phyloP scores from a whole-genome alignment of 2,329 filamentous ascomycete species.

The Botrytis pseudocinerea region DNA sequence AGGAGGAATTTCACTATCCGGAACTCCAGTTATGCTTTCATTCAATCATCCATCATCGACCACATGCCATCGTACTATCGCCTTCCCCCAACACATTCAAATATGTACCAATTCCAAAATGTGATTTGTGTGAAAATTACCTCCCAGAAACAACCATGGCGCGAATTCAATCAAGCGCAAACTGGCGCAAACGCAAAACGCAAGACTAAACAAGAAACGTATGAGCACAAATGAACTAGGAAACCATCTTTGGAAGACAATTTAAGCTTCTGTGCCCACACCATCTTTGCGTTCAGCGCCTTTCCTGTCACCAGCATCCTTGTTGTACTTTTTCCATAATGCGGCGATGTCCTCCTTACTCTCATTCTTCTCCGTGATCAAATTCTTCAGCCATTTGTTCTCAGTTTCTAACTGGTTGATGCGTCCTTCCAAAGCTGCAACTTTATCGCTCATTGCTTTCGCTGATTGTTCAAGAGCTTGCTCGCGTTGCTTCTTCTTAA shows the following conservation, averaged over 20 bases:
- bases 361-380: conserved; percentile 78
- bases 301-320: conserved; percentile 40
- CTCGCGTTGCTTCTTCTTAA: conserved; percentile 96
- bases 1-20: neutral
- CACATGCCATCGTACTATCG: neutral
- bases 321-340: conserved; percentile 45
- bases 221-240: neutral
- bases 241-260: conserved; percentile 11
- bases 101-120: neutral
- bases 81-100: neutral
- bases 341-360: conserved; percentile 45
- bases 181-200: conserved; percentile 26
- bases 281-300: conserved; percentile 39
- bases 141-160: neutral
- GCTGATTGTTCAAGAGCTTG: conserved; percentile 79
- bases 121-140: neutral
- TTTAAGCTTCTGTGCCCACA: conserved; percentile 38
- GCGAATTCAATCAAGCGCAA: conserved; percentile 25
- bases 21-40: conserved; percentile 2
- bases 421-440: conserved; percentile 68
- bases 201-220: neutral
- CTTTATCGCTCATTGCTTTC: conserved; percentile 82
- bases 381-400: conserved; percentile 79
- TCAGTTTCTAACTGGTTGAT: conserved; percentile 79
- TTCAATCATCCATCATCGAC: conserved; percentile 12